A percentile compares a stretch with the other conserved stretches of the same genome.
phyloP scores from a whole-genome alignment of 169 alveolate genomes.

The Amoebophrya sp. region DNA sequence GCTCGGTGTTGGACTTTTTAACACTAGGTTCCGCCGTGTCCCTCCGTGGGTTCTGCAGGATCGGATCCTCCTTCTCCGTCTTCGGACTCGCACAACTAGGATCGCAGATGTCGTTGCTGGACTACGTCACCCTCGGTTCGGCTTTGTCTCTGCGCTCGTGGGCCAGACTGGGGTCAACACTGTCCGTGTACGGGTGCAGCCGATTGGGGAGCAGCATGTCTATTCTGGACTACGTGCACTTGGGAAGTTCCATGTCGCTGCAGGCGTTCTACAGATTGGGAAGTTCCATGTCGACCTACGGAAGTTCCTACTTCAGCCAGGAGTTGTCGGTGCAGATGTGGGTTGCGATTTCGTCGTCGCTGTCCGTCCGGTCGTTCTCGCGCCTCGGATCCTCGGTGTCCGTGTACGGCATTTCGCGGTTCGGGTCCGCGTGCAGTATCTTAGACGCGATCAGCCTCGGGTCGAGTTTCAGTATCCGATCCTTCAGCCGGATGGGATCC shows the following conservation, averaged over 20 bases:
- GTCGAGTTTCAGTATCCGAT: neutral
- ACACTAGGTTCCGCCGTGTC: neutral
- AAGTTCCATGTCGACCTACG: neutral
- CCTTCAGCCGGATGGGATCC: constrained; percentile 27
- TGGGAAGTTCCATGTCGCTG: constrained; percentile 34
- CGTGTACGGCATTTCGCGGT: constrained; percentile 37
- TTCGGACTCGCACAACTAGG: constrained; percentile 4
- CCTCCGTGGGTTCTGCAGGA: neutral
- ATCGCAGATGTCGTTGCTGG: neutral
- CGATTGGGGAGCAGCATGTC: neutral
- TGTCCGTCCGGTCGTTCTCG: constrained; percentile 42
- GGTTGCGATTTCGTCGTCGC: neutral
- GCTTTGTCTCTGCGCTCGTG: neutral
- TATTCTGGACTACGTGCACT: constrained; percentile 23
- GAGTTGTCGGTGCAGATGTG: neutral
- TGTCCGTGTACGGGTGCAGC: constrained; percentile 17
- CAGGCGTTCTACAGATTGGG: constrained; percentile 2
- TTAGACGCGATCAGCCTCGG: constrained; percentile 30
- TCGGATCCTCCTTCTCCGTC: neutral
- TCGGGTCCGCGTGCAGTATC: constrained; percentile 35
- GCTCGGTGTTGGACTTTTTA: neutral
- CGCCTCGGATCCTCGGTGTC: constrained; percentile 39
- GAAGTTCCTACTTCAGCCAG: constrained; percentile 27
- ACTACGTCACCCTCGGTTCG: constrained; percentile 24
- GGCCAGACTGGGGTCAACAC: constrained; percentile 17